Evolutionary conservation across 2,329 filamentous ascomycete species (phyloP).

Genomic region (Hymenoscyphus albidus): DNA sequence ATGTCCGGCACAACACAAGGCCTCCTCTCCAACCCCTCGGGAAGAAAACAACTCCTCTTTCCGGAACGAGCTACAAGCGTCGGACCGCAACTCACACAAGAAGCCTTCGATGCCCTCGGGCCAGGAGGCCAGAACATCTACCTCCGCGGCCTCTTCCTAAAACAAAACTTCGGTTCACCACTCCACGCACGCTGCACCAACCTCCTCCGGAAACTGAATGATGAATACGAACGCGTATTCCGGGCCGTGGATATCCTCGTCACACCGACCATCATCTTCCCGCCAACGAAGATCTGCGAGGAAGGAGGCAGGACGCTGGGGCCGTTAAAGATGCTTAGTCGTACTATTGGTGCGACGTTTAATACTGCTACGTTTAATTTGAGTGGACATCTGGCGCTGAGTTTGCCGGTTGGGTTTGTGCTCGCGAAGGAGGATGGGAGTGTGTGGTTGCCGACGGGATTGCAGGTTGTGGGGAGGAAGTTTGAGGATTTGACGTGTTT

Average conservation of each 20-base stretch:
- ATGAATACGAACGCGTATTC: conserved; percentile 43
- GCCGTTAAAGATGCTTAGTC: conserved; percentile 20
- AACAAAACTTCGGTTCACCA: conserved; percentile 40
- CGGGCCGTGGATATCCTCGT: conserved; percentile 43
- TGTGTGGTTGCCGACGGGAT: conserved; percentile 46
- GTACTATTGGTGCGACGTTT: conserved; percentile 49
- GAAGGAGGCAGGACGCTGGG: conserved; percentile 17
- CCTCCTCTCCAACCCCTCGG: conserved; percentile 43
- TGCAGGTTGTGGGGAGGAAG: conserved; percentile 52
- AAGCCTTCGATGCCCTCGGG: conserved; percentile 48
- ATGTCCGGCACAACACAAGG: conserved; percentile 41
- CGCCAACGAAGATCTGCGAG: conserved; percentile 42
- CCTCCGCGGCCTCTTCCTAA: conserved; percentile 48
- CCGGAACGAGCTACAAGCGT: conserved; percentile 17
- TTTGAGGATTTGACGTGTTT: conserved; percentile 49
- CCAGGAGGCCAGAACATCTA: conserved; percentile 52
- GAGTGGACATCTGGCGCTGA: conserved; percentile 53
- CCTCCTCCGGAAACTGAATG: conserved; percentile 43
- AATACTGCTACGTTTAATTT: conserved; percentile 57
- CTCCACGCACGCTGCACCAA: conserved; percentile 49
- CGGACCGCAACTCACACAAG: conserved; percentile 48
- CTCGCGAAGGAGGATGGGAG: conserved; percentile 38
- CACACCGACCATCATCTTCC: conserved; percentile 43
- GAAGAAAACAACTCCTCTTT: conserved; percentile 43
- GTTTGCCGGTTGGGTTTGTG: conserved; percentile 47